Conservation (phyloP, 495 filamentous ascomycete genomes). For the Talaromyces nanjingensis region DNA sequence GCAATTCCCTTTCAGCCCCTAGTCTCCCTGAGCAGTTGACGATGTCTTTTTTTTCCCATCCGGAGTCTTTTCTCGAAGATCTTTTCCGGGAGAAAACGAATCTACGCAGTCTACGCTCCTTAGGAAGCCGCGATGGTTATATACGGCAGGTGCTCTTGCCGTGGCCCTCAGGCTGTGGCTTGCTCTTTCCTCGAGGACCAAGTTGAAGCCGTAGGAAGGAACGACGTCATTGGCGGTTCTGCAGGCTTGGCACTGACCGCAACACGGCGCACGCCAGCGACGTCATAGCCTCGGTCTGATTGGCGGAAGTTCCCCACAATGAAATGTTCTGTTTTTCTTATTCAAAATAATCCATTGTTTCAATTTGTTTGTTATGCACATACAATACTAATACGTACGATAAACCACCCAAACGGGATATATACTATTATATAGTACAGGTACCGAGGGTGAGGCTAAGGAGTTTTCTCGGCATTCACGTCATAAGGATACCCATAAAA, state of each 20-base stretch:
- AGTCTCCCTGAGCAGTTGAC: not conserved
- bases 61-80: not conserved
- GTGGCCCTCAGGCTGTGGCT: not conserved
- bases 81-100: not conserved
- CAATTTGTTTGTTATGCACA: too few relatives aligned
- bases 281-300: not conserved
- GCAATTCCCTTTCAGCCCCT: not conserved
- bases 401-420: too few relatives aligned
- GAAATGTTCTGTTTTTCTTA: not conserved
- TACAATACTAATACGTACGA: too few relatives aligned
- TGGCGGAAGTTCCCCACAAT: not conserved
- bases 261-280: not conserved
- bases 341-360: too few relatives aligned
- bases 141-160: conserved; percentile 2
- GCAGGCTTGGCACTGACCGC: conserved; percentile 1
- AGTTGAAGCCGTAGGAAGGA: not conserved
- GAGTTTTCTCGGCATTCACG: not conserved
- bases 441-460: not conserved
- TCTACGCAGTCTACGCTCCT: not conserved
- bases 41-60: not conserved
- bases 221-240: conserved; percentile 4
- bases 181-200: not conserved
- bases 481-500: not conserved
- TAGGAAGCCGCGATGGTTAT: not conserved
- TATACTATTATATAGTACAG: not conserved